Evolutionary conservation across 441 rosid species (phyloP), one percentile per base, ranked within the genome.

Genomic region (Erysimum cheiri): DNA sequence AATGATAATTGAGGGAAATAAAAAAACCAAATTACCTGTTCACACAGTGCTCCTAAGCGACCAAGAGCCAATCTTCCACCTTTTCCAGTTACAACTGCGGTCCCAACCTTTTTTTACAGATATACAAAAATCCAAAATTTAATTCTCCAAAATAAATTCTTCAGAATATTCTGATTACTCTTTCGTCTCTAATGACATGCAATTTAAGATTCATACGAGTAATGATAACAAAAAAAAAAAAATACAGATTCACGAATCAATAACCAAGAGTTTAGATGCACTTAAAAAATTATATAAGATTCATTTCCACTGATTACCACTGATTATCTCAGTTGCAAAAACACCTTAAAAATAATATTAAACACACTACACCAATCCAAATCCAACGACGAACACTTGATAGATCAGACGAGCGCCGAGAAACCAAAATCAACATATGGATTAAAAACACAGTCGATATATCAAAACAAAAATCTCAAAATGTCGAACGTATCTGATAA

Each of bases 11-110:
- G 57, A 32, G 4, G 8, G 3, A 9, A 33, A 6, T 8, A 6
- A 39, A 49, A 11, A 68, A 67, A 1, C 29, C 55, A 64, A 53
- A 1, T 50, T 6, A 92, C 99, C 94, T 96, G 97, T 75, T 96
- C 98, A 71, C 97, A 93, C 4, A 96, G 85, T 9, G 96, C 86
- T 70, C 99, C 99, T 29, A 93, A 73, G 69, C 97, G 92, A 29
- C 98, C 98, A 37, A 92, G 96, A 14, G 96, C 97, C 71, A 96
- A 76, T 80, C 99, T 87, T 63, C 97, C 98, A 84, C 95, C 98
- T 64, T 72, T 65, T 72, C 98, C 85, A 33, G 98, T 96, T 36
- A 93, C 99, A 40, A 96, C 97, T 13, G 99, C 98, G 8, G 99
- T 96, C 70, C 99, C 99, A 74, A 96, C 98, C 99, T 96, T 60